phyloP scores from a whole-genome alignment of 1,139 yeast genomes.

The Sugiyamaella grinbergsii region DNA sequence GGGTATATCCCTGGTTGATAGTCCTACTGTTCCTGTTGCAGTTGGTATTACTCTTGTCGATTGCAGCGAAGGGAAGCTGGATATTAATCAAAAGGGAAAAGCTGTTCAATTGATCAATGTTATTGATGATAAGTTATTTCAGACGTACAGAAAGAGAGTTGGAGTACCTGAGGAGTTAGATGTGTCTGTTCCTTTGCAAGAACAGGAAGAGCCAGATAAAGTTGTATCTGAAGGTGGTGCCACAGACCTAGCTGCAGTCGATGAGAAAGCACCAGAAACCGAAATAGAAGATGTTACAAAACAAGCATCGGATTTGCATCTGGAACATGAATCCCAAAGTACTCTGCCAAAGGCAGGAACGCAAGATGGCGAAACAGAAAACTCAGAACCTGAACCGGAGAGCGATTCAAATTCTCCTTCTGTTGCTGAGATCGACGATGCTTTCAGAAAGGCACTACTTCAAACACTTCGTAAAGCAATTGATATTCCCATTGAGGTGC shows the following conservation, averaged over 20 bases:
- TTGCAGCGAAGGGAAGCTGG: slow-evolving; percentile 39
- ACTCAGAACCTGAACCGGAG: slow-evolving; percentile 6
- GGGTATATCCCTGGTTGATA: slow-evolving; percentile 63
- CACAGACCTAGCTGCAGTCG: no score
- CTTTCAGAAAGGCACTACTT: slow-evolving; percentile 66
- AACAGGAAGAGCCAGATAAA: neutral
- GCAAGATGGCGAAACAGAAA: neutral
- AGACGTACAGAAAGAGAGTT: slow-evolving; percentile 30
- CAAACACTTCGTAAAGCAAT: slow-evolving; percentile 66
- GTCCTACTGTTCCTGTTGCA: slow-evolving; percentile 70
- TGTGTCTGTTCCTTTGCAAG: neutral
- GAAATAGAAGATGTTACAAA: neutral
- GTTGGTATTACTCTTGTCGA: slow-evolving; percentile 68
- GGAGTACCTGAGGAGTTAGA: slow-evolving; percentile 24
- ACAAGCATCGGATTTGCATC: neutral
- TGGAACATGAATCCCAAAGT: no score
- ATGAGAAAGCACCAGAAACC: neutral
- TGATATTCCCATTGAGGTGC: slow-evolving; percentile 60
- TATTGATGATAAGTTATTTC: slow-evolving; percentile 44
- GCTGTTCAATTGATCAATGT: slow-evolving; percentile 44
- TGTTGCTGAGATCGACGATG: slow-evolving; percentile 68
- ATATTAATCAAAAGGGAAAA: slow-evolving; percentile 42
- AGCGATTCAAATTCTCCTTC: slow-evolving; percentile 47
- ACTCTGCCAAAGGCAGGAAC: no score
- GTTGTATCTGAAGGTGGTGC: no score